phyloP scores from a whole-genome alignment of 352 stramenopile species.

The Pythium myriotylum region DNA sequence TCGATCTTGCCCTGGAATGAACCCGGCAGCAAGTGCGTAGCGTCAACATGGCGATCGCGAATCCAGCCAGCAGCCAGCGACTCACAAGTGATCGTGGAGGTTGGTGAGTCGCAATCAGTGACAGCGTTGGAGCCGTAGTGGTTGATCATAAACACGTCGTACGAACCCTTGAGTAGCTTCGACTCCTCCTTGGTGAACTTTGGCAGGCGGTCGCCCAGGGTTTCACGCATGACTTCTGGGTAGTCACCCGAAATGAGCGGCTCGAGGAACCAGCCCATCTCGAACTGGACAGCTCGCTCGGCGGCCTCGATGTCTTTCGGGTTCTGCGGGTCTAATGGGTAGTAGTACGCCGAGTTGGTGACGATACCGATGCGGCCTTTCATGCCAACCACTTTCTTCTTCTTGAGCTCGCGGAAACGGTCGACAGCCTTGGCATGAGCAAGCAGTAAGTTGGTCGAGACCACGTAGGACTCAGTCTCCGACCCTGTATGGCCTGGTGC shows the following conservation, averaged over 20 bases:
- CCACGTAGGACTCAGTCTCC: constrained; percentile 45
- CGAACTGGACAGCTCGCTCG: constrained; percentile 85
- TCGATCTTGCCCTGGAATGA: constrained; percentile 53
- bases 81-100: constrained; percentile 35
- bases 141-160: constrained; percentile 95
- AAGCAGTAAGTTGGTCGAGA: constrained; percentile 90
- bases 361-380: constrained; percentile 90
- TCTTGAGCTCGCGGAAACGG: constrained; percentile 81
- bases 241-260: constrained; percentile 92
- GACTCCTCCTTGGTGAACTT: constrained; percentile 82
- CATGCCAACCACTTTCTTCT: constrained; percentile 31
- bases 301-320: constrained; percentile 57
- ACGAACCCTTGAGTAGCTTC: constrained; percentile 77
- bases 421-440: constrained; percentile 88
- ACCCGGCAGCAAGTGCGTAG: constrained; percentile 50
- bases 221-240: constrained; percentile 86
- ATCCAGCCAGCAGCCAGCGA: constrained; percentile 20
- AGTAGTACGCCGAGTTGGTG: constrained; percentile 77
- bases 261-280: constrained; percentile 92
- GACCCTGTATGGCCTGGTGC: constrained; percentile 39
- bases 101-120: constrained; percentile 44
- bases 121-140: constrained; percentile 85
- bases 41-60: constrained; percentile 44
- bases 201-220: constrained; percentile 76
- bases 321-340: constrained; percentile 72